Conservation (phyloP, 768 basidiomycete species). For the Lactifluus hygrophoroides region DNA sequence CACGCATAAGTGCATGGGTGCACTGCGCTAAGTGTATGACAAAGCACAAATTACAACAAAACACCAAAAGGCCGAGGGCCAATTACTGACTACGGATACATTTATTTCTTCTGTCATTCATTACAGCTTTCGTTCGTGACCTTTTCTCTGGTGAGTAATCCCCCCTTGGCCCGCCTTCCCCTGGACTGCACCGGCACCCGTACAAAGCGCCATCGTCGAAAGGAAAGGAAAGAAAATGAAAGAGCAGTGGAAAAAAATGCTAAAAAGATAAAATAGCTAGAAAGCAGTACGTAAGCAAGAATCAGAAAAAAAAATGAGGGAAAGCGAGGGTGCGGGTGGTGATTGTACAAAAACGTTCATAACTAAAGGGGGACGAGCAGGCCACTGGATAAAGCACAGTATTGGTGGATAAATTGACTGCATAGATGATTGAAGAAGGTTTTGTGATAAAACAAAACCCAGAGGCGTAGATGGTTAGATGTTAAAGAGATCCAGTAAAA, state of each 20-base stretch:
- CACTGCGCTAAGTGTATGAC: neutral
- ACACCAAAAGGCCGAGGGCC: neutral
- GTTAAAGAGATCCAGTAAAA: conserved; percentile 5
- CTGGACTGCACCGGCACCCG: neutral
- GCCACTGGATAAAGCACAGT: conserved; percentile 2
- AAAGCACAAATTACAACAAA: neutral
- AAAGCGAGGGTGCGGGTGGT: neutral
- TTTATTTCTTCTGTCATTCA: neutral
- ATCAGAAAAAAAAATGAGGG: neutral
- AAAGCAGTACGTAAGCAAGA: conserved; percentile 1
- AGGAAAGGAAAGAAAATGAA: neutral
- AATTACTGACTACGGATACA: conserved; percentile 3
- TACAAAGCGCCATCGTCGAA: neutral
- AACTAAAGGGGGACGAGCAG: neutral
- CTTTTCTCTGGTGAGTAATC: neutral
- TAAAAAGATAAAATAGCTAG: conserved; percentile 12
- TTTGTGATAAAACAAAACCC: neutral
- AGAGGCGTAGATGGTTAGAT: neutral
- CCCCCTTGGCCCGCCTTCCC: neutral
- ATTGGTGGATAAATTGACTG: conserved; percentile 3
- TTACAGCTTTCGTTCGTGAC: neutral
- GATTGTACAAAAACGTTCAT: conserved; percentile 9
- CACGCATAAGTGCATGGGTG: no score
- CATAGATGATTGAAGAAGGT: conserved; percentile 3
- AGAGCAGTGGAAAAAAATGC: neutral